Conservation (phyloP, 306 rosid genomes). For the Hippophae rhamnoides region DNA sequence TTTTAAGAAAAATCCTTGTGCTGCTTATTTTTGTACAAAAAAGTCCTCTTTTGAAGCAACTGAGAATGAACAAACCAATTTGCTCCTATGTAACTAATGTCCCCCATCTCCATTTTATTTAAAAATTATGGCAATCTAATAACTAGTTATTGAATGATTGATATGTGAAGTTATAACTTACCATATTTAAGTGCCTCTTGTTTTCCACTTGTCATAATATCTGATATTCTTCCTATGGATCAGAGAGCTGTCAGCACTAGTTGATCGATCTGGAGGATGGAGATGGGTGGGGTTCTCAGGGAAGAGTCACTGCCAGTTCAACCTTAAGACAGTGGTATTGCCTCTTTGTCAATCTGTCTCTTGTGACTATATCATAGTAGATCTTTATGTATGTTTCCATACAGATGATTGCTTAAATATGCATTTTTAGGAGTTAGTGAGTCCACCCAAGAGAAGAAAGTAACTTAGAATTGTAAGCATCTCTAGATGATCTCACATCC, state of each 20-base stretch:
- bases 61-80: no score
- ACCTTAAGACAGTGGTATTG: constrained; percentile 15
- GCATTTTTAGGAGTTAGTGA: background rate
- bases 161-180: background rate
- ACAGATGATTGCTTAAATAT: constrained; percentile 12
- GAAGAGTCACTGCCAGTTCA: constrained; percentile 47
- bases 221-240: constrained; percentile 21
- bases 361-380: constrained; percentile 30
- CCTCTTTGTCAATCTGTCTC: constrained; percentile 32
- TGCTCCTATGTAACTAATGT: background rate
- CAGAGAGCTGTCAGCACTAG: constrained; percentile 74
- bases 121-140: background rate
- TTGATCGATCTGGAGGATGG: constrained; percentile 80
- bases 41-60: no score
- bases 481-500: background rate
- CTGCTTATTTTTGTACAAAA: no score
- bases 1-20: no score
- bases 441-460: background rate
- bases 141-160: background rate
- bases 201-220: constrained; percentile 2
- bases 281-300: constrained; percentile 82
- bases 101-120: background rate
- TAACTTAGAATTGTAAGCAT: background rate
- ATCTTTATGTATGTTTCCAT: constrained; percentile 14
- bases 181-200: constrained; percentile 3